Base-by-base conservation (phyloP, 2,329 filamentous ascomycete species). In the Ploettnerulaceae sp. region DNA sequence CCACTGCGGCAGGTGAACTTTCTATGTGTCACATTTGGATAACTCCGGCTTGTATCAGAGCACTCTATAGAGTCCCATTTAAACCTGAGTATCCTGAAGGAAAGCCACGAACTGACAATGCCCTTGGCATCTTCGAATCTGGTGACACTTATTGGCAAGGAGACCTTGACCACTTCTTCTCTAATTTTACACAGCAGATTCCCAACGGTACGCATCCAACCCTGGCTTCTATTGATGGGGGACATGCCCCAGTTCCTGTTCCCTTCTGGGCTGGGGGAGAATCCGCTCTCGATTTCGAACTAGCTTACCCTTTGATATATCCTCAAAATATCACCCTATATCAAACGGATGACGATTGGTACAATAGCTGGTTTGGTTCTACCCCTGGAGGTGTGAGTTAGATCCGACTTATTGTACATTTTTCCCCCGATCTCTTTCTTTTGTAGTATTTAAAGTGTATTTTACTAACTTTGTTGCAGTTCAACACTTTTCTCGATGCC, bases 401-500 rank as follows among this genome's bases (percentile, higher is more conserved):
- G 11, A 4, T 14, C 14, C 4, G 14, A 8, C 14, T 9, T n/a
- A 29, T 11, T 4, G 11, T 29, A 11, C 26, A 29, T 25, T 18
- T 25, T 34, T n/a, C n/a, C n/a, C n/a, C n/a, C n/a, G n/a, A 20
- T 32, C 18, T 28, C 12, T 41, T n/a, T 7, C 11, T 12, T 15
- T 6, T 9, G 8, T 26, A 26, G 15, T 25, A 9, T 17, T 17
- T 25, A n/a, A 5, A 21, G 9, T 9, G 7, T 3, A 3, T 22
- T 29, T 5, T 36, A 17, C 45, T 48, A n/a, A 38, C 20, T 9
- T 14, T 8, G 4, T 6, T 14, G 7, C 15, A 48, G 24, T 66
- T 73, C 54, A 72, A 73, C 54, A 71, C 66, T 24, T 72, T 72
- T 57, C 59, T 72, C 7, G 69, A 71, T 49, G 69, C 69, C 41